These are phyloP conservation scores for Staphylotrichum longicolle DNA, from an alignment of 495 filamentous ascomycete genomes.

Conservation along the genomic window DNA sequence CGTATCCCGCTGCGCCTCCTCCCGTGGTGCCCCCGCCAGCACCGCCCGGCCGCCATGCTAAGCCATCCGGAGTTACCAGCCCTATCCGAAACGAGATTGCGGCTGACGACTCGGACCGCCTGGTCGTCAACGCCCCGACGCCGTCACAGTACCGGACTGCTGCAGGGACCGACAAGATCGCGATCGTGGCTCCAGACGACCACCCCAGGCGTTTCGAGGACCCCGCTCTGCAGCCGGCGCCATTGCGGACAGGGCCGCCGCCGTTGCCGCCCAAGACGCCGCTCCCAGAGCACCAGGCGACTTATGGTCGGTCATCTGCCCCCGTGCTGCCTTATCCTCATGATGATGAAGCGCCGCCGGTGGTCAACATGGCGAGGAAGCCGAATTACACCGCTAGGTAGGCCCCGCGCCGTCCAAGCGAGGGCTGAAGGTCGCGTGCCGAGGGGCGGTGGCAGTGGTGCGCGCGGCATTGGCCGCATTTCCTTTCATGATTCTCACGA, in stretches of 20 bases:
- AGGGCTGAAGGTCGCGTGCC: neutral
- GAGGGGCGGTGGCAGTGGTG: slow-evolving; percentile 11
- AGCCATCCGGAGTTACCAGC: slow-evolving; percentile 25
- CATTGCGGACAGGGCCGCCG: slow-evolving; percentile 57
- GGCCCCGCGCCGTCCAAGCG: neutral
- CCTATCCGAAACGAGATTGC: slow-evolving; percentile 24
- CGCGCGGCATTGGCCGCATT: neutral
- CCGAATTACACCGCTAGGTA: slow-evolving; percentile 67
- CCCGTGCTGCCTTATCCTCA: slow-evolving; percentile 65
- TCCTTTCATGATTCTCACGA: slow-evolving; percentile 7
- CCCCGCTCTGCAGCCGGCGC: slow-evolving; percentile 48
- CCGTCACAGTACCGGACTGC: slow-evolving; percentile 50
- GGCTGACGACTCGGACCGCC: slow-evolving; percentile 42
- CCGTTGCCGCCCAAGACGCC: slow-evolving; percentile 86
- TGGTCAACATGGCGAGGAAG: slow-evolving; percentile 81
- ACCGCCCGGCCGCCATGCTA: slow-evolving; percentile 30
- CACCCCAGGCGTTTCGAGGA: slow-evolving; percentile 50
- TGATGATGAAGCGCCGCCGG: slow-evolving; percentile 76
- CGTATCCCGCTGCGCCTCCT: slow-evolving; percentile 39
- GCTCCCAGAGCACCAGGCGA: slow-evolving; percentile 48
- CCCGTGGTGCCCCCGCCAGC: slow-evolving; percentile 33
- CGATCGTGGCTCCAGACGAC: slow-evolving; percentile 58
- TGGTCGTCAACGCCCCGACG: slow-evolving; percentile 52
- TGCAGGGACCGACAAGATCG: slow-evolving; percentile 58
- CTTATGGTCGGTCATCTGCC: slow-evolving; percentile 22